Base-by-base conservation (phyloP, 495 filamentous ascomycete species). In the Trichoderma virens region DNA sequence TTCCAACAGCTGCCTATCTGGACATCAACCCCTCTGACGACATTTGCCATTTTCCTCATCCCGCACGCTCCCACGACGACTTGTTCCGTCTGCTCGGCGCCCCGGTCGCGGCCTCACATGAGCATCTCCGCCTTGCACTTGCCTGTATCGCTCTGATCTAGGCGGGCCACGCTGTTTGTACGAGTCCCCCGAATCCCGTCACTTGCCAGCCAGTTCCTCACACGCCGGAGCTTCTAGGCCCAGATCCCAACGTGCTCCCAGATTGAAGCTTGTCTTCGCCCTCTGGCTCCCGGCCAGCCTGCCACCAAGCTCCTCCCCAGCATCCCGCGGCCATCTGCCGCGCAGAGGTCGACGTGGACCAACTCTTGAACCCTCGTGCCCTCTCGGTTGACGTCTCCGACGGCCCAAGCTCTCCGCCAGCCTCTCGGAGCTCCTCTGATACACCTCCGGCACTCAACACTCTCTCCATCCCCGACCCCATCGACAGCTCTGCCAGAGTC, bases 381-480 rank as follows among this genome's bases (percentile, higher is more conserved):
- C 69, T 59, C 35, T 69, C 70, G 67, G 68, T 68, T 65, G 67
- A 69, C 71, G 62, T 71, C 71, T 70, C 80, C 77, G 78, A 78
- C 77, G 70, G 71, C 72, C 73, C 75, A 74, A 75, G 72, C 71
- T 74, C 74, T 68, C 75, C 76, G 75, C 77, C 71, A 64, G 28
- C 67, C 63, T 70, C 74, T 66, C 69, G 65, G 60, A 60, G 66
- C 68, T 66, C 78, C 67, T 62, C 75, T 66, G 73, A 70, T 75
- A 78, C 73, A 63, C 64, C 71, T 72, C 72, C 77, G 67, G 70
- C 72, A 66, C 73, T 68, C 67, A 30, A 65, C 38, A n/a, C 65
- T 63, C 60, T 45, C 62, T 61, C 70, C 64, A 63, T 67, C 63
- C 56, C 70, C 59, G 30, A 43, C 47, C 62, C 68, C 35, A 39